These are phyloP conservation scores for Diutina neorugosa DNA, from an alignment of 1,139 yeast species.

Conservation along the genomic window DNA sequence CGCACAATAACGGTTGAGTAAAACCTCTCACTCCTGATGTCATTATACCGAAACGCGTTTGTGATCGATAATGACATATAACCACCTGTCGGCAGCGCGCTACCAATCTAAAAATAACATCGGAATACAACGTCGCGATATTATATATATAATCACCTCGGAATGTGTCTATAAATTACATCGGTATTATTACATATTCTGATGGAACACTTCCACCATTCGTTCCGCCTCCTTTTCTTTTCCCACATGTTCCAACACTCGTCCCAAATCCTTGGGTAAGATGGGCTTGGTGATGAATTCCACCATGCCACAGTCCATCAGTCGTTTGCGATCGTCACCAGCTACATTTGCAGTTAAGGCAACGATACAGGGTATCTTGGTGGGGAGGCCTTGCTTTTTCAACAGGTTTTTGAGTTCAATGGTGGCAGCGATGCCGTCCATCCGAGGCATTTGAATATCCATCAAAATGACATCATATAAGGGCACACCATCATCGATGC, in stretches of 20 bases:
- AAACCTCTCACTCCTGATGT: background rate
- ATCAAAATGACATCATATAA: slow-evolving; percentile 38
- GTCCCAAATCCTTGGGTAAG: slow-evolving; percentile 32
- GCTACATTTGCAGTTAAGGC: slow-evolving; percentile 50
- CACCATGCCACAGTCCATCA: slow-evolving; percentile 41
- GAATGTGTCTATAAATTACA: background rate
- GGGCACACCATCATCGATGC: slow-evolving; percentile 15
- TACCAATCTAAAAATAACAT: background rate
- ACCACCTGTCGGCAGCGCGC: background rate
- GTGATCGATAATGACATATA: background rate
- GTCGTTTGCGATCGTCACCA: slow-evolving; percentile 38
- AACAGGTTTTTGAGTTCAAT: slow-evolving; percentile 19
- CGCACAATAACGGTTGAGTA: no score
- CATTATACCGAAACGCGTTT: background rate
- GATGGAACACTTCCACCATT: background rate
- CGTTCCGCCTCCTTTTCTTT: slow-evolving; percentile 7
- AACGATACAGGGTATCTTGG: slow-evolving; percentile 29
- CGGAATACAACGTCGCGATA: background rate
- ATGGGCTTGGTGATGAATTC: slow-evolving; percentile 46
- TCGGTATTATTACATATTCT: background rate
- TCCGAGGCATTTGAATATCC: slow-evolving; percentile 48
- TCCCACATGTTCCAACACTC: slow-evolving; percentile 17
- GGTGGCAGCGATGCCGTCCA: slow-evolving; percentile 40
- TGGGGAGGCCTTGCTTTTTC: slow-evolving; percentile 12
- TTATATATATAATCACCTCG: background rate